phyloP scores from a whole-genome alignment of 2,329 filamentous ascomycete species.

The Penicillium sp. region DNA sequence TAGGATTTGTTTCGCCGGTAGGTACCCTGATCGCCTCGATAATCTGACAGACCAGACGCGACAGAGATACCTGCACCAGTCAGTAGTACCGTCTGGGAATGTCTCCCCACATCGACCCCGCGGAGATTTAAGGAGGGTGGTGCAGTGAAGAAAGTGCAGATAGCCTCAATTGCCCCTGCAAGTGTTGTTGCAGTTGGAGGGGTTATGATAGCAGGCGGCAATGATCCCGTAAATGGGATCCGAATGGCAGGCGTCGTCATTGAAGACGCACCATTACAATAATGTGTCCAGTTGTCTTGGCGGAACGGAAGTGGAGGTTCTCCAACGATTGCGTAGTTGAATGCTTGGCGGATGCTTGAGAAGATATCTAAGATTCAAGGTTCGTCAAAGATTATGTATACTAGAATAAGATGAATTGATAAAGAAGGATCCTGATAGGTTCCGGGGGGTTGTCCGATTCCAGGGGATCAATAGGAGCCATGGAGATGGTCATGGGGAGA shows the following conservation, averaged over 20 bases:
- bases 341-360: slow-evolving; percentile 1
- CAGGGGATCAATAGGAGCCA: background rate
- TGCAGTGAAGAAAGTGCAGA: slow-evolving; percentile 71
- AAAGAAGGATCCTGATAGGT: background rate
- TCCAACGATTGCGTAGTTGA: slow-evolving; percentile 12
- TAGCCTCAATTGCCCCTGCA: slow-evolving; percentile 70
- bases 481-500: background rate
- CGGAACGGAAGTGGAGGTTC: slow-evolving; percentile 2
- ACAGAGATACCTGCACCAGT: slow-evolving; percentile 92
- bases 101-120: slow-evolving; percentile 39
- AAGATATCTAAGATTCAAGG: background rate
- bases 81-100: slow-evolving; percentile 62
- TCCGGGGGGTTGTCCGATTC: background rate
- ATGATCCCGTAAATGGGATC: slow-evolving; percentile 83
- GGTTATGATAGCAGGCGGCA: slow-evolving; percentile 71
- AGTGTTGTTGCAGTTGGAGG: slow-evolving; percentile 69
- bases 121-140: slow-evolving; percentile 52
- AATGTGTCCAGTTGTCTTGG: slow-evolving; percentile 8
- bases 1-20: slow-evolving; percentile 90
- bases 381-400: background rate
- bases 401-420: background rate
- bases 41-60: slow-evolving; percentile 88
- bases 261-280: slow-evolving; percentile 37
- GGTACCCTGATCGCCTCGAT: slow-evolving; percentile 83
- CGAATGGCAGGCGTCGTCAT: slow-evolving; percentile 75